A percentile compares a stretch with the other conserved stretches of the same genome.
These are phyloP conservation scores for Aspergillus conjunctus DNA, from an alignment of 495 filamentous ascomycete genomes.

Conservation along the genomic window DNA sequence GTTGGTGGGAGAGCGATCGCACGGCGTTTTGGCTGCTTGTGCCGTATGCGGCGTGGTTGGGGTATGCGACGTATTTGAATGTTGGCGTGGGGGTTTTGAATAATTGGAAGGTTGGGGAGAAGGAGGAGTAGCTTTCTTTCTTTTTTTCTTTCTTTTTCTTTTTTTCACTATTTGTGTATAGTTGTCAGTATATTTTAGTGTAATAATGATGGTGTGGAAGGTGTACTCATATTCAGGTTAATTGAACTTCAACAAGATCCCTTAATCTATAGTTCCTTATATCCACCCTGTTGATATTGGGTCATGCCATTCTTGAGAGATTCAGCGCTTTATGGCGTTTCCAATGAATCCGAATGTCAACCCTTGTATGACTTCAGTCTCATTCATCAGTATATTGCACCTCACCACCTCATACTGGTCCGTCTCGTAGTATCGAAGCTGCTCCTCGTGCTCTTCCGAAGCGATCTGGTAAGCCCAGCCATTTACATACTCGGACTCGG, in stretches of 20 bases:
- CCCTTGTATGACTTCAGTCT: neutral
- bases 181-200: too few species aligned
- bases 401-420: conserved; percentile 46
- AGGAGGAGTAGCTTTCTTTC: conserved; percentile 20
- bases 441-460: conserved; percentile 39
- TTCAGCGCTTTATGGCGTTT: too few species aligned
- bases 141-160: too few species aligned
- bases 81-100: conserved; percentile 75
- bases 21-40: conserved; percentile 71
- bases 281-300: too few species aligned
- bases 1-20: conserved; percentile 73
- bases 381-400: conserved; percentile 34
- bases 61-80: conserved; percentile 80
- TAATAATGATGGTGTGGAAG: too few species aligned
- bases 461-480: conserved; percentile 42
- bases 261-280: too few species aligned
- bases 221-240: too few species aligned
- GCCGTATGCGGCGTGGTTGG: conserved; percentile 81
- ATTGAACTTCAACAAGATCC: too few species aligned
- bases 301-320: too few species aligned
- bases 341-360: conserved; percentile 10
- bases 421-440: conserved; percentile 40
- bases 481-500: conserved; percentile 15
- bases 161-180: too few species aligned
- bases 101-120: conserved; percentile 63